phyloP scores from a whole-genome alignment of 495 filamentous ascomycete species.

The Jackrogersella multiformis region DNA sequence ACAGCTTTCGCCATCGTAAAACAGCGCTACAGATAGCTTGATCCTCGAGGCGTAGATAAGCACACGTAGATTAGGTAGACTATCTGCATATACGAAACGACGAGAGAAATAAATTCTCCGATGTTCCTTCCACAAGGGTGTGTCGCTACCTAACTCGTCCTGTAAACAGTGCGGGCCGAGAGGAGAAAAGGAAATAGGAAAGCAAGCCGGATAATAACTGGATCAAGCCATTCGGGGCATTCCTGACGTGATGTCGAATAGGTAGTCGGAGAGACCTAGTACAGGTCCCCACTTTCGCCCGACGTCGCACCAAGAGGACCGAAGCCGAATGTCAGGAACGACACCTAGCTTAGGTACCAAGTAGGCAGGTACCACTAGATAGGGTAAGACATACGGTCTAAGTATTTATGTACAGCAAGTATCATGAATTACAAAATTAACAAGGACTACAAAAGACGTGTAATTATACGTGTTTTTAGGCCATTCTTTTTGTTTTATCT shows the following conservation, averaged over 20 bases:
- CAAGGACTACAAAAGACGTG: background rate
- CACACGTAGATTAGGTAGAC: background rate
- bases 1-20: conserved; percentile 36
- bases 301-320: background rate
- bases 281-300: conserved; percentile 32
- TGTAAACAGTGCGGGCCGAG: too few species aligned
- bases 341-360: too few species aligned
- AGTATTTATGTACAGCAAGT: too few species aligned
- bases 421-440: too few species aligned
- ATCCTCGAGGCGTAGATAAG: background rate
- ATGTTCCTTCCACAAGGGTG: too few species aligned
- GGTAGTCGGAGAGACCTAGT: conserved; percentile 7
- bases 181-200: background rate
- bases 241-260: conserved; percentile 30
- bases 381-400: too few species aligned
- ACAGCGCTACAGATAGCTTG: background rate
- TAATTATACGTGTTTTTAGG: conserved; percentile 13
- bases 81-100: background rate
- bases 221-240: conserved; percentile 24
- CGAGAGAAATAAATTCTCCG: too few species aligned
- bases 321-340: background rate
- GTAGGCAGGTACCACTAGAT: too few species aligned
- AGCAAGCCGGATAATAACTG: conserved; percentile 12
- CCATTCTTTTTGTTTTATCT: conserved; percentile 20
- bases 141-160: too few species aligned